Evolutionary conservation across 1,284 basidiomycete genomes (phyloP).

Genomic region (Fistulinella staudtii): DNA sequence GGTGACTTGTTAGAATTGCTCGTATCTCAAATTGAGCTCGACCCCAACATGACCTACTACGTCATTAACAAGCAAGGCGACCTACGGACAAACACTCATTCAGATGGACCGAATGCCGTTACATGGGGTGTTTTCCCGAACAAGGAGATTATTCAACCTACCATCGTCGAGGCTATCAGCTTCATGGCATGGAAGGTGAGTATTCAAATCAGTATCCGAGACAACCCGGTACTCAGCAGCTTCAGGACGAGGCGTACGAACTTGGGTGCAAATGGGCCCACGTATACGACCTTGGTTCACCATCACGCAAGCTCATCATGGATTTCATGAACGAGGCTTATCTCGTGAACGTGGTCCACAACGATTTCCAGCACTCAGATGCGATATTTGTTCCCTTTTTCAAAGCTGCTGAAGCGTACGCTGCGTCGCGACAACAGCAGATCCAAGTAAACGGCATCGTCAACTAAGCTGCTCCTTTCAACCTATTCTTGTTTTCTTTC

Average conservation of each 20-base stretch:
- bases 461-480: constrained; percentile 17
- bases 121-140: constrained; percentile 99
- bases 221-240: constrained; percentile 1
- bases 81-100: constrained; percentile 87
- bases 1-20: constrained; percentile 73
- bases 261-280: constrained; percentile 93
- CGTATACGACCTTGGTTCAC: constrained; percentile 78
- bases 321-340: constrained; percentile 78
- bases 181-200: constrained; percentile 95
- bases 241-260: constrained; percentile 93
- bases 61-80: constrained; percentile 93
- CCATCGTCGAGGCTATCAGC: constrained; percentile 94
- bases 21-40: constrained; percentile 82
- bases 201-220: background rate
- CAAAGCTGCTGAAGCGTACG: constrained; percentile 63
- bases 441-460: constrained; percentile 28
- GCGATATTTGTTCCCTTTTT: constrained; percentile 89
- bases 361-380: constrained; percentile 85
- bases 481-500: background rate
- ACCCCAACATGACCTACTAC: constrained; percentile 93
- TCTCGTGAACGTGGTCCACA: constrained; percentile 97
- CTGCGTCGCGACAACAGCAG: constrained; percentile 36
- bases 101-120: constrained; percentile 94
- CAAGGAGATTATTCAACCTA: constrained; percentile 97
- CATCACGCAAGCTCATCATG: constrained; percentile 73